phyloP scores from a whole-genome alignment of 345 rosid species.

The Gossypium longicalyx region DNA sequence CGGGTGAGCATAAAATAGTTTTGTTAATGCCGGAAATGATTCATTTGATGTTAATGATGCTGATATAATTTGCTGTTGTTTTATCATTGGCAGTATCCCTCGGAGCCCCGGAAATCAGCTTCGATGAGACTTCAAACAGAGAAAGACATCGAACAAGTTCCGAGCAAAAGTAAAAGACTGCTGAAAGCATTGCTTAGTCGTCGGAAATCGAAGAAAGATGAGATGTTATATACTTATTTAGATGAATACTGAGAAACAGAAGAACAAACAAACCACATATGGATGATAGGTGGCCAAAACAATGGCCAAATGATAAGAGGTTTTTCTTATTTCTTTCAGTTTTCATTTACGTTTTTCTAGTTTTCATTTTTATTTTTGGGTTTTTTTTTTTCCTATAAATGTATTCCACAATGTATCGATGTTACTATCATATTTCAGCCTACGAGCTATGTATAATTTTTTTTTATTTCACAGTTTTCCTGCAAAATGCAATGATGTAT shows the following conservation, averaged over 20 bases:
- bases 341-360: not conserved
- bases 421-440: not conserved
- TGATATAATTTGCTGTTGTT: not conserved
- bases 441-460: not conserved
- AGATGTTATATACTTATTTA: slow-evolving; percentile 68
- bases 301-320: not conserved
- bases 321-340: not conserved
- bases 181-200: slow-evolving; percentile 88
- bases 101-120: slow-evolving; percentile 78
- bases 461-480: not conserved
- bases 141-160: slow-evolving; percentile 58
- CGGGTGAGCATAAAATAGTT: slow-evolving; percentile 40
- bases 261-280: not conserved
- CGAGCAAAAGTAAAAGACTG: slow-evolving; percentile 83
- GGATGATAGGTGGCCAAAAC: not conserved
- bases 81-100: slow-evolving; percentile 53
- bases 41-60: not conserved
- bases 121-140: slow-evolving; percentile 63
- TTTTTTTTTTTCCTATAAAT: not conserved
- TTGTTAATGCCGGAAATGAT: not conserved
- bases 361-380: no score
- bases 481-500: not conserved
- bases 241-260: slow-evolving; percentile 59
- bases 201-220: slow-evolving; percentile 91
- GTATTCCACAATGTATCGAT: not conserved